Conservation (phyloP, 2,329 filamentous ascomycete genomes). For the Uncinocarpus reesii region DNA sequence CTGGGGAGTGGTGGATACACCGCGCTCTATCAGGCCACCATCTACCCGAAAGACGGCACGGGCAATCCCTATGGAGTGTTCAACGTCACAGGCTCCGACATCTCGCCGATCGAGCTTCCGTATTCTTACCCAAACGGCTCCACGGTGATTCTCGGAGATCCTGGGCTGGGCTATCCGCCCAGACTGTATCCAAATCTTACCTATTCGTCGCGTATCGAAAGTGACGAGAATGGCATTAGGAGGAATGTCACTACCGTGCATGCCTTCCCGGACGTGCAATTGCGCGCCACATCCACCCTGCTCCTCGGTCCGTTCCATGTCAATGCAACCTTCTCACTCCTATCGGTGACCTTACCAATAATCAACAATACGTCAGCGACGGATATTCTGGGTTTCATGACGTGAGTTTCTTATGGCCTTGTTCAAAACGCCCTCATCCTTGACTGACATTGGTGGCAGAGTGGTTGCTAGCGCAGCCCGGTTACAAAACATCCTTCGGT, state of each 20-base stretch:
- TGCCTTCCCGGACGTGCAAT: not conserved
- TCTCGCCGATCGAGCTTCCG: not conserved
- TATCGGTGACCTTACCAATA: not conserved
- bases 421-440: not conserved
- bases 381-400: conserved; percentile 8
- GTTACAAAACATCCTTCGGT: not conserved
- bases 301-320: not conserved
- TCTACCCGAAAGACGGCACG: conserved; percentile 60
- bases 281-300: not conserved
- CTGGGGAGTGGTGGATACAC: conserved; percentile 50
- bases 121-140: conserved; percentile 3
- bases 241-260: not conserved
- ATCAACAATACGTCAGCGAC: conserved; percentile 6
- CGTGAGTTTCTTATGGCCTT: not conserved
- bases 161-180: not conserved
- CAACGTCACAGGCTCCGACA: not conserved
- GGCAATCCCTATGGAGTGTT: conserved; percentile 31
- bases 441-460: not conserved
- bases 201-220: not conserved
- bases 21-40: conserved; percentile 54
- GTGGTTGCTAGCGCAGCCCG: conserved; percentile 2
- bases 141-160: conserved; percentile 1
- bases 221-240: not conserved
- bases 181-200: conserved; percentile 5
- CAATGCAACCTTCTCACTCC: not conserved